Conservation (phyloP, 2,329 filamentous ascomycete genomes). For the Laburnicola sp. region DNA sequence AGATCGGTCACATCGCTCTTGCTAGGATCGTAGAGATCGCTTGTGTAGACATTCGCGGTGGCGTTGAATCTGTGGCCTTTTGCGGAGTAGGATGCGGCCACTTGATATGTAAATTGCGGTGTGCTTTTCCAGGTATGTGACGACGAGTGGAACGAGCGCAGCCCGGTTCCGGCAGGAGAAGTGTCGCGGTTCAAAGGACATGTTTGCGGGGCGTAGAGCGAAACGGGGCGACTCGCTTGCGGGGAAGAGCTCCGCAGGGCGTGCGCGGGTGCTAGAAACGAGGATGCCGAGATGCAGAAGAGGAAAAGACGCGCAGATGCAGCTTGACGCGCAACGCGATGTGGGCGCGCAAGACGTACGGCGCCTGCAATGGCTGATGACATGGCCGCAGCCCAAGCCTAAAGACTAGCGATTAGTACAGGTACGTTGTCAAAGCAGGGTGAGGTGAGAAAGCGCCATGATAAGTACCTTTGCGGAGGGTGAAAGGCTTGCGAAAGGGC, state of each 20-base stretch:
- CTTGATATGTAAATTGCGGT: conserved; percentile 44
- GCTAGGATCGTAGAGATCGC: conserved; percentile 33
- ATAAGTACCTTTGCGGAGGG: conserved; percentile 29
- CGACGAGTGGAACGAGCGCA: conserved; percentile 37
- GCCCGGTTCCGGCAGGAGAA: conserved; percentile 31
- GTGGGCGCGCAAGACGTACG: conserved; percentile 25
- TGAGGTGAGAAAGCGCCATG: conserved; percentile 19
- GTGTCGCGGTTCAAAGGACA: conserved; percentile 37
- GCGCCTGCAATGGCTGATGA: conserved; percentile 39
- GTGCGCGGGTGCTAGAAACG: conserved; percentile 28
- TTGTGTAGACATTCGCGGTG: conserved; percentile 42
- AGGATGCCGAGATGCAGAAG: conserved; percentile 36
- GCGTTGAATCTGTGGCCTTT: conserved; percentile 45
- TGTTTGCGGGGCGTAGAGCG: conserved; percentile 26
- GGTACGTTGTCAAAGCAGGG: conserved; percentile 2
- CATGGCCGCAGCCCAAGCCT: conserved; percentile 45
- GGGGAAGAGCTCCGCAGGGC: conserved; percentile 22
- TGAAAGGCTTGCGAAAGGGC: conserved; percentile 17
- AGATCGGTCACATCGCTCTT: conserved; percentile 29
- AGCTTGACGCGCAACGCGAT: conserved; percentile 25
- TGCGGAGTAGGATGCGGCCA: conserved; percentile 48
- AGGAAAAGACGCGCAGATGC: conserved; percentile 35
- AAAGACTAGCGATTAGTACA: conserved; percentile 26
- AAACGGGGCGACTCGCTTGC: conserved; percentile 19
- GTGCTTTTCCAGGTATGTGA: conserved; percentile 30